Conservation (phyloP, 805 yeast genomes). For the Starmerella ratchasimensis region DNA sequence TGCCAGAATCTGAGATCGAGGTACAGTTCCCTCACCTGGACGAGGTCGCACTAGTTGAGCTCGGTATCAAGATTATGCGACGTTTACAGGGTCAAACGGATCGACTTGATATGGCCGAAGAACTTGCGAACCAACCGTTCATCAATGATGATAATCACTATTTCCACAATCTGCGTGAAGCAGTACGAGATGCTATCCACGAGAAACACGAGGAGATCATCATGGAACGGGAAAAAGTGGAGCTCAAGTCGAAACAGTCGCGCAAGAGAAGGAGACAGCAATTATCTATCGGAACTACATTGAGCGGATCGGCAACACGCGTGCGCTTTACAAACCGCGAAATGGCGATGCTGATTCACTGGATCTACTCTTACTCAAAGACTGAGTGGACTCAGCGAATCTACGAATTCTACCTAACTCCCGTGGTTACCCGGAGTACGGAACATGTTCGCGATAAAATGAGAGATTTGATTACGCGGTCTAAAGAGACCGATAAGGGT, state of each 20-base stretch:
- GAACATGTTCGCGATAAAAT: slow-evolving; percentile 19
- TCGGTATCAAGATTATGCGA: slow-evolving; percentile 16
- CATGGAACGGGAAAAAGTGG: slow-evolving; percentile 15
- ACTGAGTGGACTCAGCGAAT: slow-evolving; percentile 12
- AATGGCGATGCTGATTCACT: slow-evolving; percentile 17
- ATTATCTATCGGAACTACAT: slow-evolving; percentile 14
- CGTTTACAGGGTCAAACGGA: slow-evolving; percentile 20
- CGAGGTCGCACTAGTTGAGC: slow-evolving; percentile 16
- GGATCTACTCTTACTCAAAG: slow-evolving; percentile 15
- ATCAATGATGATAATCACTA: slow-evolving; percentile 4
- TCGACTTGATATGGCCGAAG: slow-evolving; percentile 16
- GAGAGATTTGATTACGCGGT: slow-evolving; percentile 13
- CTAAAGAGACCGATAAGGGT: slow-evolving; percentile 9
- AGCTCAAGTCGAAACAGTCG: slow-evolving; percentile 13
- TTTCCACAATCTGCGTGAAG: slow-evolving; percentile 9
- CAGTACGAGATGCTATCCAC: slow-evolving; percentile 10
- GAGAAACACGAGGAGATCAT: slow-evolving; percentile 15
- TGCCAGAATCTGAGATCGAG: slow-evolving; percentile 9
- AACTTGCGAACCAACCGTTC: slow-evolving; percentile 14
- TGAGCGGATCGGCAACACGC: slow-evolving; percentile 19
- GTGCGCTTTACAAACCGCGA: slow-evolving; percentile 18
- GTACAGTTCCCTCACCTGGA: slow-evolving; percentile 12
- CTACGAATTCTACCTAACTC: slow-evolving; percentile 9
- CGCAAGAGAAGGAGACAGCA: slow-evolving; percentile 16
- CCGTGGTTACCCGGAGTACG: slow-evolving; percentile 11